Percentiles rank a stretch among this genome's conserved stretches.
Evolutionary conservation across 2,329 filamentous ascomycete species (phyloP).

Genomic region (Moelleriella libera): DNA sequence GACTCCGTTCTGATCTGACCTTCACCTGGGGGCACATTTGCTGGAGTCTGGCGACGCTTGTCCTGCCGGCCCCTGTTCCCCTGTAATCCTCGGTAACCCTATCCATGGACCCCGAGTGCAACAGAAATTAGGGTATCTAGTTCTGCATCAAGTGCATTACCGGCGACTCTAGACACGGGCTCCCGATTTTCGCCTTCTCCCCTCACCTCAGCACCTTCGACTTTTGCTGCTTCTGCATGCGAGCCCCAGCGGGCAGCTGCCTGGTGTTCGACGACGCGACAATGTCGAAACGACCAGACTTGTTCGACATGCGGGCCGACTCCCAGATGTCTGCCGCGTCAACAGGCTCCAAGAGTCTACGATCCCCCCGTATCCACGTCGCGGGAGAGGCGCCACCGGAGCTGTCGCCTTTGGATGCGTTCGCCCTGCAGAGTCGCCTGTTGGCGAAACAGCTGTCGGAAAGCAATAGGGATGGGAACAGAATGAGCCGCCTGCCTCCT

Average conservation of each 20-base stretch:
- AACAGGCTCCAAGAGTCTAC: slow-evolving; percentile 37
- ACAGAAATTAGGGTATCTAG: too few relatives aligned
- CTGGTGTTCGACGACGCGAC: slow-evolving; percentile 4
- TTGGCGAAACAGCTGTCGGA: slow-evolving; percentile 81
- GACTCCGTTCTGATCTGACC: too few relatives aligned
- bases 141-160: too few relatives aligned
- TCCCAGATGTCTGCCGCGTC: slow-evolving; percentile 35
- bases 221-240: slow-evolving; percentile 3
- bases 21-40: too few relatives aligned
- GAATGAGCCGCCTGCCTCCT: slow-evolving; percentile 76
- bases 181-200: too few relatives aligned
- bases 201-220: background rate
- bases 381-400: slow-evolving; percentile 77
- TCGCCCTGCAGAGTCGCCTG: slow-evolving; percentile 79
- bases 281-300: slow-evolving; percentile 43
- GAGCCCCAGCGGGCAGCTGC: slow-evolving; percentile 1
- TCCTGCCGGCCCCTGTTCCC: too few relatives aligned
- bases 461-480: slow-evolving; percentile 55
- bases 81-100: too few relatives aligned
- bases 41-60: too few relatives aligned
- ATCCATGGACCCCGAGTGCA: too few relatives aligned
- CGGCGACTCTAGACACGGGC: too few relatives aligned
- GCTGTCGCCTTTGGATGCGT: slow-evolving; percentile 86
- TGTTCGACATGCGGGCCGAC: slow-evolving; percentile 44
- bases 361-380: slow-evolving; percentile 62